These are phyloP conservation scores for Starmerella scarabaei DNA, from an alignment of 805 yeast genomes.

Conservation along the genomic window DNA sequence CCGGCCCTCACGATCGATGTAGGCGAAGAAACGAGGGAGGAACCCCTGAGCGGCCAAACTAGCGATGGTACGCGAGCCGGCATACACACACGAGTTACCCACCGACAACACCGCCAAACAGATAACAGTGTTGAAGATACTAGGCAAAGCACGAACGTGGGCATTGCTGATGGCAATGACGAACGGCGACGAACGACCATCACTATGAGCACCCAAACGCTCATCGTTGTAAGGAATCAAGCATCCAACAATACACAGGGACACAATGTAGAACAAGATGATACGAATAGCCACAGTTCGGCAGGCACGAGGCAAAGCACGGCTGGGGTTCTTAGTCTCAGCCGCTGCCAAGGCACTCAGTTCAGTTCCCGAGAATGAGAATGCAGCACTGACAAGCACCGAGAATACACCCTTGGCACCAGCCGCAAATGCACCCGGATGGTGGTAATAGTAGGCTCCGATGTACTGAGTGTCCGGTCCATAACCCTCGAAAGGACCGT, in stretches of 20 bases:
- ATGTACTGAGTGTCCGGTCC: conserved; percentile 43
- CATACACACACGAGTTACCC: conserved; percentile 61
- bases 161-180: conserved; percentile 59
- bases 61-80: conserved; percentile 53
- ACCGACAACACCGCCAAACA: conserved; percentile 56
- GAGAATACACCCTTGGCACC: conserved; percentile 60
- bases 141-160: conserved; percentile 51
- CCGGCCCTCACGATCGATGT: conserved; percentile 64
- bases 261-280: conserved; percentile 51
- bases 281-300: conserved; percentile 77
- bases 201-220: conserved; percentile 39
- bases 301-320: conserved; percentile 55
- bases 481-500: conserved; percentile 28
- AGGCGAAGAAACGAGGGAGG: conserved; percentile 44
- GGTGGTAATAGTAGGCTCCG: conserved; percentile 44
- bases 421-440: conserved; percentile 55
- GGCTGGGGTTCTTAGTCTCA: conserved; percentile 55
- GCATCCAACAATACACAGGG: conserved; percentile 45
- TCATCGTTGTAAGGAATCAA: conserved; percentile 51
- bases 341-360: conserved; percentile 64
- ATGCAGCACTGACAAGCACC: conserved; percentile 67
- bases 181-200: conserved; percentile 59
- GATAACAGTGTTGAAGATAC: conserved; percentile 57
- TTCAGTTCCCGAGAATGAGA: conserved; percentile 66
- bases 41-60: conserved; percentile 52